Evolutionary conservation across 2,329 filamentous ascomycete species (phyloP).

Genomic region (Beauveria varroae): DNA sequence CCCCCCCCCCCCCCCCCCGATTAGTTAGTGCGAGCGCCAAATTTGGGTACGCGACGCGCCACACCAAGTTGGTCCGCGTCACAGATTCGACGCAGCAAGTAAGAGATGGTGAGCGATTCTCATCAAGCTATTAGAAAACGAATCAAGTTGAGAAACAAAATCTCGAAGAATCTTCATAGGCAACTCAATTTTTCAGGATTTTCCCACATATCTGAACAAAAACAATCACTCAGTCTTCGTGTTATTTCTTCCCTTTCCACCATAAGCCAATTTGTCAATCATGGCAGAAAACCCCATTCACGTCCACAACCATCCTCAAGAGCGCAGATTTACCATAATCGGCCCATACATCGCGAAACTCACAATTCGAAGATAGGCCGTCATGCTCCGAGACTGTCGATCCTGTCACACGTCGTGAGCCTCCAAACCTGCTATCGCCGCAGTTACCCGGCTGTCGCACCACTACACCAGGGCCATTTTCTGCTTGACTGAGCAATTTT

Average conservation of each 20-base stretch:
- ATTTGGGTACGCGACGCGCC: conserved; percentile 3
- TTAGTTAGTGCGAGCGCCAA: background rate
- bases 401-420: background rate
- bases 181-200: background rate
- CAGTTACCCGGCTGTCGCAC: background rate
- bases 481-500: background rate
- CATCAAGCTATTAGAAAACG: no score
- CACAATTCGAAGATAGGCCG: background rate
- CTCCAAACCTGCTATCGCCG: background rate
- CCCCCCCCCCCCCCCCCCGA: no score
- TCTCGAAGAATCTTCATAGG: no score
- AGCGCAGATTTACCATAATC: background rate
- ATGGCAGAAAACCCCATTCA: background rate
- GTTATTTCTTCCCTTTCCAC: background rate
- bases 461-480: background rate
- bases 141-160: no score
- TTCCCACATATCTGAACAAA: background rate
- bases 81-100: background rate
- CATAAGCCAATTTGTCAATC: background rate
- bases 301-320: background rate
- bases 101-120: background rate
- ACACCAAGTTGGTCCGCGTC: conserved; percentile 1
- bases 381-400: background rate
- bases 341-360: background rate
- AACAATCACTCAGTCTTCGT: background rate